These are phyloP conservation scores for Eucalyptus coolabah DNA, from an alignment of 345 rosid species.

Conservation along the genomic window DNA sequence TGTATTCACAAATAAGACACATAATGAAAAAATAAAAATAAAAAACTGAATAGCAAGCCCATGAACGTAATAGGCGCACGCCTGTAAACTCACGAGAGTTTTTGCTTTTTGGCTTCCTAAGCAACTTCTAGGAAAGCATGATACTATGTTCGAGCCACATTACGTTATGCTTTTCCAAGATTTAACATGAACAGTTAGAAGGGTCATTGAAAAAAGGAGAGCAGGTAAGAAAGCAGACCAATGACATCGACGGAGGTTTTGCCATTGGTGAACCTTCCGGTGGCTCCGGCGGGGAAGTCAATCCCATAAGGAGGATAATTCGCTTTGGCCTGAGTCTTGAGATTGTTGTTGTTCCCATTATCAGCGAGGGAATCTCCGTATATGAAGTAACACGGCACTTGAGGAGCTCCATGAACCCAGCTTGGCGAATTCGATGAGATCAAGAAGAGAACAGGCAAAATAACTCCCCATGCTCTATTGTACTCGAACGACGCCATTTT, in stretches of 20 bases:
- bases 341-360: conserved; percentile 12
- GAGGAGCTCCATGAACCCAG: neutral
- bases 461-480: neutral
- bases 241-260: neutral
- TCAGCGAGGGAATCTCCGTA: conserved; percentile 18
- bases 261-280: conserved; percentile 19
- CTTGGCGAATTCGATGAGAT: neutral
- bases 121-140: neutral
- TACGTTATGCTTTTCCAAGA: neutral
- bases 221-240: neutral
- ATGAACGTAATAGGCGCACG: neutral
- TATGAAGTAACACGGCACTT: conserved; percentile 20
- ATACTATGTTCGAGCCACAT: neutral
- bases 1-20: neutral
- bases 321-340: neutral
- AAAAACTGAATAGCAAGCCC: neutral
- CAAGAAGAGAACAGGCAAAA: neutral
- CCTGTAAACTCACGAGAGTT: neutral
- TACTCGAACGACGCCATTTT: neutral
- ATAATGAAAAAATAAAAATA: neutral
- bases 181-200: neutral
- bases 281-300: neutral
- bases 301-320: conserved; percentile 16
- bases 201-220: neutral
- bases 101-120: neutral